Evolutionary conservation across 139 green algal species (phyloP).

Genomic region (Auxenochlorella pyrenoidosa): DNA sequence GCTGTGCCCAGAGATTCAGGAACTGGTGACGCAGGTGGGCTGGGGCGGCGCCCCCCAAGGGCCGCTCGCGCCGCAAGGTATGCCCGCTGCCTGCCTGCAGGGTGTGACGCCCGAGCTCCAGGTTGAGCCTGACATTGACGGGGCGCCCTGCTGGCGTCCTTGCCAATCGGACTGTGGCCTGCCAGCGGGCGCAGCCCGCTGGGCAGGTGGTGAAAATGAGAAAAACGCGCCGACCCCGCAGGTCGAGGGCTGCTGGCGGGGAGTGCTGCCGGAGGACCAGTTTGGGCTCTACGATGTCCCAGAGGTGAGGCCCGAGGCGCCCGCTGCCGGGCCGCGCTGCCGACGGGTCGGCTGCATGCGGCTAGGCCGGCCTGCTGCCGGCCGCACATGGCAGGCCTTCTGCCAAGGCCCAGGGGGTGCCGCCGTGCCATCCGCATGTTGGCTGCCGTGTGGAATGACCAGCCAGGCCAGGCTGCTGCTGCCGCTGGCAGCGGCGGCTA

Average conservation of each 20-base stretch:
- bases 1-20: slow-evolving; percentile 10
- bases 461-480: no score
- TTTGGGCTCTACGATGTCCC: neutral
- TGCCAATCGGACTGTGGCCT: no score
- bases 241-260: slow-evolving; percentile 4
- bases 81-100: neutral
- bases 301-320: neutral
- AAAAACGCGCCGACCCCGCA: neutral
- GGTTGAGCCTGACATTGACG: neutral
- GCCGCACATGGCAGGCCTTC: no score
- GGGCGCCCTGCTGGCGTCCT: no score
- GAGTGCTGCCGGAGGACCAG: slow-evolving; percentile 3
- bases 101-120: neutral
- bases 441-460: no score
- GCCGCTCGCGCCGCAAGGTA: neutral
- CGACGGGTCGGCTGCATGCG: neutral
- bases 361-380: neutral
- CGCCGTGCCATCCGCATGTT: no score
- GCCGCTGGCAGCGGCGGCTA: no score
- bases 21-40: slow-evolving; percentile 3
- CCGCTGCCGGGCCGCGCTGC: neutral
- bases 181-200: no score
- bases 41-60: no score
- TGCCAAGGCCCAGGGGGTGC: no score
- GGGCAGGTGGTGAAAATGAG: no score